A percentile compares a stretch with the other conserved stretches of the same genome.
Conservation (phyloP, 352 stramenopile species). For the Phytophthora capsici region DNA sequence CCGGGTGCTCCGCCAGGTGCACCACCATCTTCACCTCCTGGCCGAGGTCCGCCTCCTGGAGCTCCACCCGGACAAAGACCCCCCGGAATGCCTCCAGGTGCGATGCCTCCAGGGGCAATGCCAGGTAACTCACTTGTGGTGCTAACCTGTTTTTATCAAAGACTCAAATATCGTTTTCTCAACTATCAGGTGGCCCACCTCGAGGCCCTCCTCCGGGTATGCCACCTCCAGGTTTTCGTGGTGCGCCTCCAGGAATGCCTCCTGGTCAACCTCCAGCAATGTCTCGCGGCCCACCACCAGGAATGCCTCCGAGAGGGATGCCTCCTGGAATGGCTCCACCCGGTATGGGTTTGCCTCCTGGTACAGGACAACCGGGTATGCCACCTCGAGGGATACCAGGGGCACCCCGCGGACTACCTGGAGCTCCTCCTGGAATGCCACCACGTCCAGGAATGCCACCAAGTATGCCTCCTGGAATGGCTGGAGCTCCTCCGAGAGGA, state of each 20-base stretch:
- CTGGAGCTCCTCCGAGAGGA: constrained; percentile 15
- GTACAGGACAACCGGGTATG: constrained; percentile 30
- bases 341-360: constrained; percentile 22
- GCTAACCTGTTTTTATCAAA: no score
- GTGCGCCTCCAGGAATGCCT: constrained; percentile 10
- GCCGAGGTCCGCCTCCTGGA: constrained; percentile 34
- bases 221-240: neutral
- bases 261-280: constrained; percentile 28
- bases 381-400: constrained; percentile 30
- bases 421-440: constrained; percentile 31
- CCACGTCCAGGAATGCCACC: constrained; percentile 27
- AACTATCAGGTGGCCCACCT: constrained; percentile 25
- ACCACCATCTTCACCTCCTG: neutral
- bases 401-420: constrained; percentile 18
- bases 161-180: neutral
- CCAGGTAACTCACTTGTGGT: no score
- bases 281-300: constrained; percentile 29
- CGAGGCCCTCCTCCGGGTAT: constrained; percentile 15
- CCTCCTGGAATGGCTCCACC: constrained; percentile 26
- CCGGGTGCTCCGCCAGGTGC: constrained; percentile 23
- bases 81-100: constrained; percentile 21
- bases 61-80: constrained; percentile 31
- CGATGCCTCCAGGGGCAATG: constrained; percentile 2
- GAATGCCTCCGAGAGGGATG: constrained; percentile 44
- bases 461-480: constrained; percentile 26